Base-by-base conservation (phyloP, 306 rosid genomes). In the Lathyrus sativus region DNA sequence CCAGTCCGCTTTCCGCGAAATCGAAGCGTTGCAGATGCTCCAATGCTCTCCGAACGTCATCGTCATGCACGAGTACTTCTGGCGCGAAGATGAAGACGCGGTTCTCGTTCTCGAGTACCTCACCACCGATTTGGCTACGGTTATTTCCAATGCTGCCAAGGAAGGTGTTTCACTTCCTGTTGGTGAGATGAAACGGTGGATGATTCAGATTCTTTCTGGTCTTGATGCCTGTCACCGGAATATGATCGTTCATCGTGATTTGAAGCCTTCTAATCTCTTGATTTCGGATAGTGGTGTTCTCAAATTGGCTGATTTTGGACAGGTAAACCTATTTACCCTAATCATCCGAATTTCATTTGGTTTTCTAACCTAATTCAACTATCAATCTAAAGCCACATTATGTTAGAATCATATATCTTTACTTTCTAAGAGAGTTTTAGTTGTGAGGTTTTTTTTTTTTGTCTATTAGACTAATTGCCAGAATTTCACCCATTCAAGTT, bases 251-350 rank as follows among this genome's bases (percentile, higher is more conserved):
- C 99, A 95, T 73, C 86, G 99, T 26, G 99, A 95, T 77, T 83
- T 95, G 92, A 95, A 95, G 73, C 97, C 99, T 19, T 71, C 89
- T 33, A 95, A 95, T 73, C 63, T 95, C 82, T 77, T 95, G 79
- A 82, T 95, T 66, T 81, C 90, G 3, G 95, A 88, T 28, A 75
- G 81, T 45, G 99, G 99, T 2, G 69, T 85, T 58, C 99, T 95
- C 78, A 95, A 95, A 65, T 46, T 95, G 59, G 96, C 97, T 1
- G 97, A 95, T 87, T 88, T 95, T 55, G 99, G 97, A 35, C 99
- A 90, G 95, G 78, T 77, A 29, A 53, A 13, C 15, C 22, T 43
- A 19, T 9, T 13, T 62, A 5, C 38, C 48, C 4, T 38, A 60
- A 37, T 60, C 5, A 18, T 39, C 41, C 28, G 18, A 33, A 10